Percentiles rank a stretch among this genome's conserved stretches.
phyloP scores from a whole-genome alignment of 176 grass and related monocot genomes.

The Avena insularis region DNA sequence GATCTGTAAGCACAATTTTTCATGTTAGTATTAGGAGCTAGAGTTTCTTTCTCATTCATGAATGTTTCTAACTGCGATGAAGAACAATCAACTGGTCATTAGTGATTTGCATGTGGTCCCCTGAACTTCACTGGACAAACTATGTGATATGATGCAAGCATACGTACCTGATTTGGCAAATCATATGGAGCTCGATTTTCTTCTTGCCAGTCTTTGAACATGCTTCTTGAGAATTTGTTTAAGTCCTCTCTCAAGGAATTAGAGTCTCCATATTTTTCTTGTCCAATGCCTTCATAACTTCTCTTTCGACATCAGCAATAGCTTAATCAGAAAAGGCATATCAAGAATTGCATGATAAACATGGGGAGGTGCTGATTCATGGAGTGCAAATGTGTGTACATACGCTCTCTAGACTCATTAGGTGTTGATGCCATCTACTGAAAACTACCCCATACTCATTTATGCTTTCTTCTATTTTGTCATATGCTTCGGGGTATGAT shows the following conservation, averaged over 20 bases:
- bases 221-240: slow-evolving; percentile 80
- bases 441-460: no score
- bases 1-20: no score
- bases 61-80: slow-evolving; percentile 75
- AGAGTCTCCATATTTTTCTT: slow-evolving; percentile 74
- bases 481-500: no score
- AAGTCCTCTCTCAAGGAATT: slow-evolving; percentile 73
- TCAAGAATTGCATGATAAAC: not conserved
- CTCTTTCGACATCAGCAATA: slow-evolving; percentile 80
- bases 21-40: no score
- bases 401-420: no score
- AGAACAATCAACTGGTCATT: slow-evolving; percentile 24
- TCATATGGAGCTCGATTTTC: slow-evolving; percentile 50
- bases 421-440: no score
- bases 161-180: slow-evolving; percentile 63
- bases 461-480: no score
- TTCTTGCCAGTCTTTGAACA: slow-evolving; percentile 49
- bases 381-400: no score
- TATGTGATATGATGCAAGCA: slow-evolving; percentile 21
- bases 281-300: slow-evolving; percentile 68
- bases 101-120: not conserved
- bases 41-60: slow-evolving; percentile 43
- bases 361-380: no score
- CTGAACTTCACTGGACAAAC: not conserved
- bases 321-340: slow-evolving; percentile 51